Base-by-base conservation (phyloP, 1,284 basidiomycete genomes). In the Nidula niveotomentosa region DNA sequence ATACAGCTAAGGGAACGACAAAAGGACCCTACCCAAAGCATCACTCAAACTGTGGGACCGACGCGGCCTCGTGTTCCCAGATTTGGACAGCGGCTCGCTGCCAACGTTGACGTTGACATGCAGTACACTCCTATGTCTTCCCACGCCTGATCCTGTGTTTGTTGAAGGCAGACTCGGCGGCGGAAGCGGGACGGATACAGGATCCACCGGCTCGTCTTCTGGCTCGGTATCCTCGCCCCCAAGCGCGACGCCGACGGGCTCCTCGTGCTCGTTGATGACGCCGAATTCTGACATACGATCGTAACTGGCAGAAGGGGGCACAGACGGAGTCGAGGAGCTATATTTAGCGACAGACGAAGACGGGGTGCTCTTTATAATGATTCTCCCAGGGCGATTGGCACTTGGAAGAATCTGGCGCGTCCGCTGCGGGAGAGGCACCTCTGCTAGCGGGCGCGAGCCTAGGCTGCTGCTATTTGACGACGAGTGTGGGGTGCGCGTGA, bases 1-100 rank as follows among this genome's bases (percentile, higher is more conserved):
- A 18, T 23, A 5, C 23, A 52, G 34, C 30, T 33, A 51, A 33
- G 30, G 30, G 56, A 52, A 18, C 49, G 48, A 48, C 8, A 17
- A 48, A 47, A 23, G 48, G 39, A 59, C 62, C 62, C 39, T 65
- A 67, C 72, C 65, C 57, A 76, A 70, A 36, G 81, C 81, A 62
- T 88, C 85, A 62, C 86, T 88, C 50, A 90, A 69, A 64, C 87
- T 89, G 13, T 85, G 84, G 34, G 87, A 89, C 50, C 88, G 76
- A 52, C 87, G 75, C 51, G 85, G 80, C 36, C 86, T 79, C 18
- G 74, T 75, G 51, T 56, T 69, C 3, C 68, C 69, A 8, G 76
- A 76, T 39, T 69, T 65, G 23, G 63, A 63, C 15, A 75, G 66
- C 4, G 65, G 2, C 23, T 23, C 62, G 18, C 57, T 57, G 8